These are phyloP conservation scores for Neurospora crassa DNA, from an alignment of 2,329 filamentous ascomycete genomes.

Conservation along the genomic window DNA sequence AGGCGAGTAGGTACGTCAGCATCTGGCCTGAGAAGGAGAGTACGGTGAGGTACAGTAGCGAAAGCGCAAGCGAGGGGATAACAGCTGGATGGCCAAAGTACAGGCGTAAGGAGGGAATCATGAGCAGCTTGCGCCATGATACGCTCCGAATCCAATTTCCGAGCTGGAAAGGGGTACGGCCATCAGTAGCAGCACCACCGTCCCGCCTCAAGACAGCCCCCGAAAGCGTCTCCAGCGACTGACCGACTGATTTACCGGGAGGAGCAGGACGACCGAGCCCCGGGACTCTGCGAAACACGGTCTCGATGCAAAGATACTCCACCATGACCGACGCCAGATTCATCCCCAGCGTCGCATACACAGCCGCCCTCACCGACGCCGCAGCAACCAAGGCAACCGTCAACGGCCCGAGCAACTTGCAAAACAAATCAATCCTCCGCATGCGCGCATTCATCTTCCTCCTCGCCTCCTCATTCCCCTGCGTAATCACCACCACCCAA, in stretches of 20 bases:
- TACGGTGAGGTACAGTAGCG: constrained; percentile 53
- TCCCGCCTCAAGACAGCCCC: neutral
- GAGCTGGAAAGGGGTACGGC: neutral
- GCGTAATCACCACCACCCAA: constrained; percentile 50
- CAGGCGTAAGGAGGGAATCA: constrained; percentile 22
- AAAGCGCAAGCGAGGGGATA: constrained; percentile 48
- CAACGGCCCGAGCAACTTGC: constrained; percentile 46
- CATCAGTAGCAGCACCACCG: neutral
- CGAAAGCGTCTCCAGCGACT: neutral
- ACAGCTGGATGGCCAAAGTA: constrained; percentile 48
- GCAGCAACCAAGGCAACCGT: constrained; percentile 38
- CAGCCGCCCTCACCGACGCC: constrained; percentile 34
- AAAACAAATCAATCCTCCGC: constrained; percentile 48
- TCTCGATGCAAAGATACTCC: constrained; percentile 23
- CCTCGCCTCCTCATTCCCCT: constrained; percentile 23
- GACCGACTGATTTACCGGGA: neutral
- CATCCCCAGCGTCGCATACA: constrained; percentile 36
- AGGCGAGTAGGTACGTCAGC: constrained; percentile 51
- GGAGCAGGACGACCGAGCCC: constrained; percentile 5
- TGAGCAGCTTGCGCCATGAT: constrained; percentile 11
- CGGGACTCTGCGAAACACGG: constrained; percentile 6
- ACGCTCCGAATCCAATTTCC: neutral
- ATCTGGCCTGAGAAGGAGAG: constrained; percentile 52
- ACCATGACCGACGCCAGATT: constrained; percentile 35
- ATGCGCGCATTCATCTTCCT: constrained; percentile 39